phyloP scores from a whole-genome alignment of 306 rosid genomes.

The Ziziphus jujuba region DNA sequence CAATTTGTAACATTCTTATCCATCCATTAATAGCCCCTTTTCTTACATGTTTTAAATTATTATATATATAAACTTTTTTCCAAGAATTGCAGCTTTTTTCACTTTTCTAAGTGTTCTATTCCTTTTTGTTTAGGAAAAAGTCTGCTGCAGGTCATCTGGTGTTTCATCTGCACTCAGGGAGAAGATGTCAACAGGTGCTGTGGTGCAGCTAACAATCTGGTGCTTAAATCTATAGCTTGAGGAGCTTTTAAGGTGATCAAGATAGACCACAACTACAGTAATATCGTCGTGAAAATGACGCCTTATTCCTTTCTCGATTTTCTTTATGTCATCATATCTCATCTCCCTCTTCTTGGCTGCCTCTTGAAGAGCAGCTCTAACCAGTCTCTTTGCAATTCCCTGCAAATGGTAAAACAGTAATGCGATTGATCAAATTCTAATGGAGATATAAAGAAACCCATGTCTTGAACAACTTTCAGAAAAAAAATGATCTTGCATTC shows the following conservation, averaged over 20 bases:
- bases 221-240: constrained; percentile 41
- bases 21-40: not conserved
- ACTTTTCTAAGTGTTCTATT: not conserved
- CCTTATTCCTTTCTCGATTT: constrained; percentile 75
- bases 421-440: not conserved
- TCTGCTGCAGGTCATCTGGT: constrained; percentile 36
- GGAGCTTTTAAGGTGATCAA: constrained; percentile 60
- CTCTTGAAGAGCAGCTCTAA: constrained; percentile 74
- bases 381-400: constrained; percentile 96
- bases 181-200: constrained; percentile 83
- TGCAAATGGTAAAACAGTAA: constrained; percentile 37
- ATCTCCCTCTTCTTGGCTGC: constrained; percentile 94
- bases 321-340: constrained; percentile 85
- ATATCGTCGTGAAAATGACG: constrained; percentile 93
- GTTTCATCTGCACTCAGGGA: constrained; percentile 52
- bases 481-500: not conserved
- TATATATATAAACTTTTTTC: not conserved
- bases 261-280: constrained; percentile 80
- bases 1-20: not conserved
- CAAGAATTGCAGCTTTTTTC: not conserved
- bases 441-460: no score
- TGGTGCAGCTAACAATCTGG: constrained; percentile 49
- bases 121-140: constrained; percentile 34
- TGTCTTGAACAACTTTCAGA: not conserved
- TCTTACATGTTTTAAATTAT: not conserved